A percentile compares a stretch with the other conserved stretches of the same genome.
Conservation (phyloP, 2,329 filamentous ascomycete species). For the Zasmidium cellare region DNA sequence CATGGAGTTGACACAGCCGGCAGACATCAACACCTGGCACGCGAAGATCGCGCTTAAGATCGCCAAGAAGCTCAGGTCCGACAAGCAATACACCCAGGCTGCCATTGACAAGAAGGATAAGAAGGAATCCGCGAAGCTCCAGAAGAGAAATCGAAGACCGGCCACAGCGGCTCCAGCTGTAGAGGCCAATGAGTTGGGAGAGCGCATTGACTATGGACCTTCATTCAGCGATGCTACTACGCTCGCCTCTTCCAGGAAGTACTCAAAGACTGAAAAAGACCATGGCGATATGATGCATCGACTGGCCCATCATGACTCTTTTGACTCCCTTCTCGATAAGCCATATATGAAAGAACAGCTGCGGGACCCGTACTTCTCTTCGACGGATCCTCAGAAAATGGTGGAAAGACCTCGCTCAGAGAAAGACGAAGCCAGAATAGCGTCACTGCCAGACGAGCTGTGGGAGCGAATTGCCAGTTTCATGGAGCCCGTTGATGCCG, state of each 20-base stretch:
- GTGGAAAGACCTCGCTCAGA: constrained; percentile 17
- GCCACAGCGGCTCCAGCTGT: constrained; percentile 9
- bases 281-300: constrained; percentile 41
- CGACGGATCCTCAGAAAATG: constrained; percentile 6
- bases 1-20: constrained; percentile 30
- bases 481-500: constrained; percentile 48
- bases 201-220: constrained; percentile 31
- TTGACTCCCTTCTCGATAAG: constrained; percentile 35
- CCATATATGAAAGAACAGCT: constrained; percentile 17
- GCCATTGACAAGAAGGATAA: constrained; percentile 28
- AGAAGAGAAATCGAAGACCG: constrained; percentile 19
- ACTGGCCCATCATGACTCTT: constrained; percentile 37
- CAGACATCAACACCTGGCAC: constrained; percentile 30
- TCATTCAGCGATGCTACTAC: constrained; percentile 27
- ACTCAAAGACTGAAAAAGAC: constrained; percentile 26
- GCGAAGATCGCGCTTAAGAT: constrained; percentile 30
- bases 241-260: constrained; percentile 18
- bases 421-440: constrained; percentile 43
- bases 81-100: constrained; percentile 30
- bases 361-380: constrained; percentile 23
- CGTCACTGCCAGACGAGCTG: constrained; percentile 45
- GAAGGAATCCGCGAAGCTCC: constrained; percentile 22
- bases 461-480: constrained; percentile 49
- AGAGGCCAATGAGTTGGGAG: constrained; percentile 34
- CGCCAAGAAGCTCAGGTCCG: constrained; percentile 29